Conservation (phyloP, 2,329 filamentous ascomycete species). For the Fusarium tuaranense region DNA sequence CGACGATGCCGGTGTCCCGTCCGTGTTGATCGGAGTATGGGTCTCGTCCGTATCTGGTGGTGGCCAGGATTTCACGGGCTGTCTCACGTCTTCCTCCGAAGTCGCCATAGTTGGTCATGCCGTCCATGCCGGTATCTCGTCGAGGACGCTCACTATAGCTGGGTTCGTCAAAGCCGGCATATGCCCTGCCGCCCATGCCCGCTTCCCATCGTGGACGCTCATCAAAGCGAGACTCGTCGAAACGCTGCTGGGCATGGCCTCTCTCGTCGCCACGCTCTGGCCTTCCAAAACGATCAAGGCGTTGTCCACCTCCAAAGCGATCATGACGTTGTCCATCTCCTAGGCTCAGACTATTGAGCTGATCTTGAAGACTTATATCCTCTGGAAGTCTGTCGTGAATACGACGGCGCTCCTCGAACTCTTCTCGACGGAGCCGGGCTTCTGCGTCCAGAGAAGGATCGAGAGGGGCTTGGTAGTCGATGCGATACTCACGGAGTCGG, state of each 20-base stretch:
- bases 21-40: background rate
- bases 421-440: background rate
- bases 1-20: background rate
- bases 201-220: background rate
- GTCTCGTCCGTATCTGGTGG: background rate
- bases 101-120: background rate
- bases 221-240: background rate
- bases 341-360: background rate
- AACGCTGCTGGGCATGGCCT: background rate
- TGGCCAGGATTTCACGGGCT: background rate
- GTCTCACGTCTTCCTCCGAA: background rate
- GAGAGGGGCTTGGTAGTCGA: background rate
- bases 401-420: background rate
- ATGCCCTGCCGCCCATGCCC: background rate
- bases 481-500: no score
- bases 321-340: background rate
- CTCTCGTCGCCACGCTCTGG: background rate
- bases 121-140: background rate
- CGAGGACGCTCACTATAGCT: no score
- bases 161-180: no score
- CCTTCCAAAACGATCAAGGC: background rate
- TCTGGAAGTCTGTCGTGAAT: background rate
- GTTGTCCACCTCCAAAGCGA: background rate
- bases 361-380: background rate
- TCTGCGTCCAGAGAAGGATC: background rate